Evolutionary conservation across 1,139 yeast genomes (phyloP).

Genomic region (Geotrichum bryndzae): DNA sequence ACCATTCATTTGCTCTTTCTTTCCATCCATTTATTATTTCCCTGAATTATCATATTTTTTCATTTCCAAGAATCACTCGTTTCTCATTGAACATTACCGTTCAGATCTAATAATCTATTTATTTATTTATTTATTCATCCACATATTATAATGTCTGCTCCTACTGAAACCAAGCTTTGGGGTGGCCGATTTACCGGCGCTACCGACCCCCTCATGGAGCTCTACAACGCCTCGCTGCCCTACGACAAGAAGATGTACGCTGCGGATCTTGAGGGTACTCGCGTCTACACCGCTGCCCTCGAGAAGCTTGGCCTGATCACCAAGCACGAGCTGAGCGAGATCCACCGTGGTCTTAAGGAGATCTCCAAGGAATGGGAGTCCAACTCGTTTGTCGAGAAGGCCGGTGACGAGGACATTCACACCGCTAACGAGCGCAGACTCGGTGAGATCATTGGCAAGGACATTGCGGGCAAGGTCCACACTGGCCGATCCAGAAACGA

Average conservation of each 20-base stretch:
- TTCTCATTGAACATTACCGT: neutral
- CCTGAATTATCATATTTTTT: neutral
- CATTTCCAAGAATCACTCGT: neutral
- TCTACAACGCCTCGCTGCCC: conserved; percentile 93
- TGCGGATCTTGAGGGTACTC: conserved; percentile 90
- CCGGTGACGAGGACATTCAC: conserved; percentile 96
- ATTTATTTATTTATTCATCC: neutral
- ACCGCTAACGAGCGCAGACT: conserved; percentile 97
- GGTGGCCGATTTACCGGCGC: conserved; percentile 98
- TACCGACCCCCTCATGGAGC: conserved; percentile 94
- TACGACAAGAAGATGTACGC: conserved; percentile 92
- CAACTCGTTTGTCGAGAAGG: conserved; percentile 70
- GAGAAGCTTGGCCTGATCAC: conserved; percentile 70
- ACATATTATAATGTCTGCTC: conserved; percentile 19
- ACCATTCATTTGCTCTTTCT: neutral
- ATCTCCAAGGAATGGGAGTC: conserved; percentile 76
- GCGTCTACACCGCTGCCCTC: conserved; percentile 85
- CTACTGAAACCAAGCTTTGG: conserved; percentile 64
- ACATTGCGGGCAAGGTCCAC: conserved; percentile 94
- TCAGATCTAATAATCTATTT: neutral
- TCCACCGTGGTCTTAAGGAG: conserved; percentile 70
- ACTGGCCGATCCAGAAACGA: conserved; percentile 98
- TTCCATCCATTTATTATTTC: neutral
- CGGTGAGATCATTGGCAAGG: conserved; percentile 90
- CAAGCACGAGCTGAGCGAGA: conserved; percentile 62